phyloP scores from a whole-genome alignment of 129 eudicot species.

The Tagetes patula region DNA sequence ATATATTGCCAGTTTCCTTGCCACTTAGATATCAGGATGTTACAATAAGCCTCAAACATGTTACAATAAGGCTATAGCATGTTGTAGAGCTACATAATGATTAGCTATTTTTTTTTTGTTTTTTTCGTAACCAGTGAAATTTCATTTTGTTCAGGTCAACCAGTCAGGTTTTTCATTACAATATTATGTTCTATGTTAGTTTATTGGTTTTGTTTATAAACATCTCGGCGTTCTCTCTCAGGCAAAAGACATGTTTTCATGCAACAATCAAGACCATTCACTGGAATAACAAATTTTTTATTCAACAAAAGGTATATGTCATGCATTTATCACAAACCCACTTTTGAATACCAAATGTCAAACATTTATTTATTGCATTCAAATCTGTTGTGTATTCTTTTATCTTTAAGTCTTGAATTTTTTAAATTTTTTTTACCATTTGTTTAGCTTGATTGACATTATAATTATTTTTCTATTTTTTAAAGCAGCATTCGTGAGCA shows the following conservation, averaged over 20 bases:
- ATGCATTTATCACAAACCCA: background rate
- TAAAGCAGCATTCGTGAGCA: background rate
- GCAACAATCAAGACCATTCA: slow-evolving; percentile 54
- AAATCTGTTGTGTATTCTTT: background rate
- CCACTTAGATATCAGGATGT: background rate
- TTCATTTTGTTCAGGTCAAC: background rate
- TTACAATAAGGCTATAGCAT: background rate
- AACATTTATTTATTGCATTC: background rate
- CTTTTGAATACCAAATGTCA: background rate
- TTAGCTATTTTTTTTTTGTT: background rate
- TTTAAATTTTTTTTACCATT: background rate
- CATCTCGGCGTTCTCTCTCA: slow-evolving; percentile 25
- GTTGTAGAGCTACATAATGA: background rate
- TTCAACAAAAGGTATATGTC: slow-evolving; percentile 69
- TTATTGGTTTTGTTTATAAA: slow-evolving; percentile 4
- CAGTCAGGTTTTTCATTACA: background rate
- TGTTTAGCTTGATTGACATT: background rate
- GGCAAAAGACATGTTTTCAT: slow-evolving; percentile 58
- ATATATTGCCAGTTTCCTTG: background rate
- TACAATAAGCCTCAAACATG: background rate
- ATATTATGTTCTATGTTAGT: background rate
- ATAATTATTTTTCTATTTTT: background rate
- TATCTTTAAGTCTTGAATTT: background rate
- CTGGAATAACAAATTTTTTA: slow-evolving; percentile 46
- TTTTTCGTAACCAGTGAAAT: background rate